Conservation (phyloP, 179 eudicot species). For the Sideroxylon spinosum region DNA sequence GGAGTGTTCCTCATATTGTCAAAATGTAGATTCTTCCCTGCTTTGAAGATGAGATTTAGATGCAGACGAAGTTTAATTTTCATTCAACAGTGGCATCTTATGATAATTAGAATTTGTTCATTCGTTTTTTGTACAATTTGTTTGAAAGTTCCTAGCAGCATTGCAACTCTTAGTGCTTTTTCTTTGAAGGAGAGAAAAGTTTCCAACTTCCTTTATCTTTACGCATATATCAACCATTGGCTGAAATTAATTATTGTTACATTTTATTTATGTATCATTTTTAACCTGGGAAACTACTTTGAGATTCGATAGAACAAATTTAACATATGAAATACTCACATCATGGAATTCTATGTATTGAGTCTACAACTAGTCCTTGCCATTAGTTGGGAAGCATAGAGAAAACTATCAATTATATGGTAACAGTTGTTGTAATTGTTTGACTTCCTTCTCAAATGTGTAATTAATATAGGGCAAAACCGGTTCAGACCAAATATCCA, state of each 20-base stretch:
- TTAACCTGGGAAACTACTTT: background rate
- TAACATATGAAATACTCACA: background rate
- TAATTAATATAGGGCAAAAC: no score
- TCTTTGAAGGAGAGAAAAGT: background rate
- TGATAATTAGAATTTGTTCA: no score
- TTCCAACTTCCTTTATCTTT: background rate
- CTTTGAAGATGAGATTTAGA: background rate
- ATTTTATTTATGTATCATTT: background rate
- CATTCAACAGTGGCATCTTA: background rate
- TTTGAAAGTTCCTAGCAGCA: background rate
- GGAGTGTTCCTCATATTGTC: no score
- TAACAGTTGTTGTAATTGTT: background rate
- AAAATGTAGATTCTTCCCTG: no score
- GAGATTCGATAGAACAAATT: background rate
- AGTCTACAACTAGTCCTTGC: background rate
- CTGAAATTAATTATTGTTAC: background rate
- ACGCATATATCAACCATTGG: background rate
- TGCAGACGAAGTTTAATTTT: background rate
- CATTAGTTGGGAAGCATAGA: background rate
- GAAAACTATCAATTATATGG: no score
- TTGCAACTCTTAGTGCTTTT: slow-evolving; percentile 1
- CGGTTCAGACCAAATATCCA: no score
- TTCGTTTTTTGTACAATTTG: background rate
- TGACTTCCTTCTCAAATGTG: background rate
- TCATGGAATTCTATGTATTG: background rate